Percentiles rank a stretch among this genome's conserved stretches.
These are phyloP conservation scores for Rosa multiflora DNA, from an alignment of 306 rosid species.

Conservation along the genomic window DNA sequence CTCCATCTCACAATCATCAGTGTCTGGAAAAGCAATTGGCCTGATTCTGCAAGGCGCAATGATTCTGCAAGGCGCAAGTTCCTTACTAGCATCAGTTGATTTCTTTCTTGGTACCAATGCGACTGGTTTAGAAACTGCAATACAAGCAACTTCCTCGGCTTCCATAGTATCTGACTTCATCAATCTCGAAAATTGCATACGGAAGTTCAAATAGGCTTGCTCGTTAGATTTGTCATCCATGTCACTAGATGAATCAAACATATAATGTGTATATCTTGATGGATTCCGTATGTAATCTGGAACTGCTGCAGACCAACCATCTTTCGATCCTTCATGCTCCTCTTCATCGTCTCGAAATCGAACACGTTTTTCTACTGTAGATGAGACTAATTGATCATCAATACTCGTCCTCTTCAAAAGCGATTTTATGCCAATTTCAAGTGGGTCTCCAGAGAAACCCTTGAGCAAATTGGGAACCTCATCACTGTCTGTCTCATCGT, in stretches of 20 bases:
- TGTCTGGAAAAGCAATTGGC: background rate
- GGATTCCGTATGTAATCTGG: background rate
- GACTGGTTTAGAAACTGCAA: background rate
- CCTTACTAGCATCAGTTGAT: background rate
- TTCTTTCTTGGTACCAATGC: background rate
- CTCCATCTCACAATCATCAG: background rate
- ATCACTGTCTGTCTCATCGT: background rate
- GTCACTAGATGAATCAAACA: background rate
- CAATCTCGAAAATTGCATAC: background rate
- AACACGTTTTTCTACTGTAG: background rate
- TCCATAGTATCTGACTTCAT: background rate
- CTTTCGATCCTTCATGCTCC: background rate
- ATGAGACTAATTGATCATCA: background rate
- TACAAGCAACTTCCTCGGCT: background rate
- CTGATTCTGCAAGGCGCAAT: background rate
- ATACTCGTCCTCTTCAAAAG: background rate
- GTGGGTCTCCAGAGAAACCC: background rate
- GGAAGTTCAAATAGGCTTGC: background rate
- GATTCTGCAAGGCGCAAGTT: background rate
- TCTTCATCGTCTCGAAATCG: background rate
- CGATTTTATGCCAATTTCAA: background rate
- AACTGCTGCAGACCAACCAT: background rate
- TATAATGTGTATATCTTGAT: slow-evolving; percentile 1
- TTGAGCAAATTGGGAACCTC: background rate
- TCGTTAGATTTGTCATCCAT: background rate